phyloP scores from a whole-genome alignment of 805 yeast genomes.

The Kazachstania taianensis region DNA sequence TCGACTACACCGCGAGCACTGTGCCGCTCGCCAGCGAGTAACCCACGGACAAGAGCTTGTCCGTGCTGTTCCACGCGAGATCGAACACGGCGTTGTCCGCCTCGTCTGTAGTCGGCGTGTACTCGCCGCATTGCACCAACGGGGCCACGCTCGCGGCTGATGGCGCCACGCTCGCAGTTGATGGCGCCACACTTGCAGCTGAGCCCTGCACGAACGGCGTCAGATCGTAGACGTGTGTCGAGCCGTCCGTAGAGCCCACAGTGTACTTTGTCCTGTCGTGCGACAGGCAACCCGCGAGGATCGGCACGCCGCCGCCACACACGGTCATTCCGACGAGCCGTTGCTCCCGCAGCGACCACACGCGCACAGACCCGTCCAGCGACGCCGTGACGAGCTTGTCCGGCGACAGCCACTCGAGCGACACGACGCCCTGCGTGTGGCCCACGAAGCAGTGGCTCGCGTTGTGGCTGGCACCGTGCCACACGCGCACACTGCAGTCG shows the following conservation, averaged over 20 bases:
- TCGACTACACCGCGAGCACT: too few relatives aligned
- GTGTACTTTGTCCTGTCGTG: conserved; percentile 41
- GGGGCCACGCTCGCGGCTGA: not conserved
- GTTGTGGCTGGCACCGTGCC: conserved; percentile 58
- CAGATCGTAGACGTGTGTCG: conserved; percentile 43
- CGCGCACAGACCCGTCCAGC: conserved; percentile 57
- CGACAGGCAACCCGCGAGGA: conserved; percentile 45
- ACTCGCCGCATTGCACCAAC: conserved; percentile 10
- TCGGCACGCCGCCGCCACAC: conserved; percentile 44
- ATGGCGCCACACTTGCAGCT: not conserved
- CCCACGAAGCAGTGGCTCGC: conserved; percentile 40
- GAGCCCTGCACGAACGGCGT: conserved; percentile 6
- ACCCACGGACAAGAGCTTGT: conserved; percentile 23
- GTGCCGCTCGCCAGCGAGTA: conserved; percentile 9
- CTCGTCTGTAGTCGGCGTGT: conserved; percentile 9
- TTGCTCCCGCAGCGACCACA: conserved; percentile 47
- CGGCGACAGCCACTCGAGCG: conserved; percentile 44
- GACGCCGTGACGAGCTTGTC: conserved; percentile 43
- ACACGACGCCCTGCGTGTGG: conserved; percentile 49
- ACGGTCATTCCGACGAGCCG: conserved; percentile 21
- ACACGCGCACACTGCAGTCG: conserved; percentile 56
- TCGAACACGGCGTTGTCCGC: conserved; percentile 12
- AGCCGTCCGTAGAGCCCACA: conserved; percentile 58
- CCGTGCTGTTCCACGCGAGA: conserved; percentile 29
- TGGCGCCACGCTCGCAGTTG: not conserved